These are phyloP conservation scores for Apiotrichum gamsii DNA, from an alignment of 1,284 basidiomycete species.

Conservation along the genomic window DNA sequence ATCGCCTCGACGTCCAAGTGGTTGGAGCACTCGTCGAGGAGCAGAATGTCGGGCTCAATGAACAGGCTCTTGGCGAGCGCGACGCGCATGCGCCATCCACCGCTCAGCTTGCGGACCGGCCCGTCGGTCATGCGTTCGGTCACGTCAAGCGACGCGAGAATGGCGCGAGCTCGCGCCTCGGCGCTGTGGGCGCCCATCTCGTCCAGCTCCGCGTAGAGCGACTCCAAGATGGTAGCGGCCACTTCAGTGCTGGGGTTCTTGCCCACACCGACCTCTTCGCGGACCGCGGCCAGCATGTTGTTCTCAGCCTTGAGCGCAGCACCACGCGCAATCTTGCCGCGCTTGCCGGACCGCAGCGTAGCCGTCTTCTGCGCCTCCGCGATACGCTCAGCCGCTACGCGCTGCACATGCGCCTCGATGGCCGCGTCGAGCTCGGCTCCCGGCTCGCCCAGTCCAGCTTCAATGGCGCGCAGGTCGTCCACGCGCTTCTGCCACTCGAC, in stretches of 20 bases:
- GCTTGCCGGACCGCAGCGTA: constrained; percentile 11
- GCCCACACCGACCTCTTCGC: constrained; percentile 5
- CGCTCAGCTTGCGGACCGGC: constrained; percentile 55
- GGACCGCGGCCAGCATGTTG: constrained; percentile 10
- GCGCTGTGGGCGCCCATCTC: constrained; percentile 50
- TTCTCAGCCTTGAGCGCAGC: constrained; percentile 14
- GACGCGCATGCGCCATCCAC: constrained; percentile 64
- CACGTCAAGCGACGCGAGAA: constrained; percentile 59
- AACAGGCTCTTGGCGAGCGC: constrained; percentile 49
- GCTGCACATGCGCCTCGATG: constrained; percentile 1
- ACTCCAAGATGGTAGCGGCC: constrained; percentile 61
- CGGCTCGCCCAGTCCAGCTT: neutral
- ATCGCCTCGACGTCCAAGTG: constrained; percentile 48
- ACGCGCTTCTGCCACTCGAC: constrained; percentile 9
- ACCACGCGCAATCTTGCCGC: constrained; percentile 19
- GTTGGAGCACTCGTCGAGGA: constrained; percentile 50
- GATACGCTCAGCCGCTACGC: constrained; percentile 9
- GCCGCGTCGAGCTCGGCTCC: neutral
- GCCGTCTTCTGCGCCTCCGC: constrained; percentile 14
- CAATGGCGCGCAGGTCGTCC: constrained; percentile 3
- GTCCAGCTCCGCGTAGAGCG: constrained; percentile 31
- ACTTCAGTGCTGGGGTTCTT: constrained; percentile 1
- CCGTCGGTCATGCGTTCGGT: constrained; percentile 51
- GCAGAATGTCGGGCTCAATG: constrained; percentile 47
- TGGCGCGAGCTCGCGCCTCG: constrained; percentile 55